Evolutionary conservation across 1,284 basidiomycete species (phyloP), one percentile per base, ranked within the genome.

Genomic region (Heterobasidion annosum): DNA sequence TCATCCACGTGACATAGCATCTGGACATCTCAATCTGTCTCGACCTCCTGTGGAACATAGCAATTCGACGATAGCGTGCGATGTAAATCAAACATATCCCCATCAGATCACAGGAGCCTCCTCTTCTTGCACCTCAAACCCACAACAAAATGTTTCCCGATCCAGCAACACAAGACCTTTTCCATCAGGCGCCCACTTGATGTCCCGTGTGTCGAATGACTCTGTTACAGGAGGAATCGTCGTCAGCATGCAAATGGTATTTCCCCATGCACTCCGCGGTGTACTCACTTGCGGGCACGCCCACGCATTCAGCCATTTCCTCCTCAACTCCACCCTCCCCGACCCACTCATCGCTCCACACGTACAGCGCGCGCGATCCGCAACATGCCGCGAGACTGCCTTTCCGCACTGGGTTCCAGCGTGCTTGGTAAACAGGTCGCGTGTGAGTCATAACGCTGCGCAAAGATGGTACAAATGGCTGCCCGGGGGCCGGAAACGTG

Each of bases 331-430:
- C 62, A 34, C 59, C 62, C 53, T 84, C 83, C 25, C 72, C 74
- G 8, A 80, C 68, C 86, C 88, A 90, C 63, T 91, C 88, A 59
- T 88, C 85, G 59, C 85, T 89, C 91, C 91, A 93, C 10, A 77
- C 79, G 66, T 88, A 91, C 42, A 92, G 65, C 53, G 84, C 82
- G 48, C 79, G 77, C 46, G 68, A 76, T 15, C 83, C 85, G 61
- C 83, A 88, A 58, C 85, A 86, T n/a, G 89, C 61, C 0, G 75
- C 81, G 19, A 93, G 68, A 53, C 73, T 83, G 4, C 85, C 86
- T 61, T 78, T 78, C 25, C 85, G 79, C 9, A 82, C 78, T 25
- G 91, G 88, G 64, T 91, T 91, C 91, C 91, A 93, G 49, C 75
- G 73, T 15, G 81, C 82, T 49, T 78, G 77, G 18, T 78, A 62